Evolutionary conservation across 805 yeast genomes (phyloP).

Genomic region (Yarrowia yakushimensis): DNA sequence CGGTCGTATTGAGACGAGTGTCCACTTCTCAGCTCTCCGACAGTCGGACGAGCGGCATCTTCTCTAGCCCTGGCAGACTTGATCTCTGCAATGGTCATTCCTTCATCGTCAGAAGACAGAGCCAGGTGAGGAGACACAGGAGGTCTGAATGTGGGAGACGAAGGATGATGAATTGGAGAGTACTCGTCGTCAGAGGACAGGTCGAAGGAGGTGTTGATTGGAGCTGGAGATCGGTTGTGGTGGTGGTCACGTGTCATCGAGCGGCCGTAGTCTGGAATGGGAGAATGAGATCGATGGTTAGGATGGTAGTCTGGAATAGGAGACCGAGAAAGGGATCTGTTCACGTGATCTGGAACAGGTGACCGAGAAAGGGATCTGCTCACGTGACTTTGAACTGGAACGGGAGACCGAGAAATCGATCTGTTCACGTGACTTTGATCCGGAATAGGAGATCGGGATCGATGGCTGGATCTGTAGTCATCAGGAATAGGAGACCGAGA

Average conservation of each 20-base stretch:
- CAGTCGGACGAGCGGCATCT: background rate
- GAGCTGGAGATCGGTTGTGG: background rate
- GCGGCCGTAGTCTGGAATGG: background rate
- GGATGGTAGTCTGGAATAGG: background rate
- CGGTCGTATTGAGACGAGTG: too few species aligned
- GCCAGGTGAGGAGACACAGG: background rate
- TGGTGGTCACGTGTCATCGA: background rate
- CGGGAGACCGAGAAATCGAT: background rate
- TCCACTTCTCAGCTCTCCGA: background rate
- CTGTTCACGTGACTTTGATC: background rate
- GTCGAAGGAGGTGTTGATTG: background rate
- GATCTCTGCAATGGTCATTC: background rate
- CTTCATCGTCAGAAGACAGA: background rate
- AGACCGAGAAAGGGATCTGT: background rate
- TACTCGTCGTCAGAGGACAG: background rate
- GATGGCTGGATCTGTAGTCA: too few species aligned
- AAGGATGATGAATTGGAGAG: background rate
- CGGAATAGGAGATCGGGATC: background rate
- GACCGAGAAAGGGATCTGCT: background rate
- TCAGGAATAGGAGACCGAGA: background rate
- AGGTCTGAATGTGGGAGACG: background rate
- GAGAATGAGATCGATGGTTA: background rate
- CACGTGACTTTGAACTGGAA: background rate
- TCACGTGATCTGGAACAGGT: background rate
- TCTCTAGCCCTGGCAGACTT: background rate